Evolutionary conservation across 2,329 filamentous ascomycete species (phyloP), one percentile per base, ranked within the genome.

Genomic region (Emergomyces pasteurianus): DNA sequence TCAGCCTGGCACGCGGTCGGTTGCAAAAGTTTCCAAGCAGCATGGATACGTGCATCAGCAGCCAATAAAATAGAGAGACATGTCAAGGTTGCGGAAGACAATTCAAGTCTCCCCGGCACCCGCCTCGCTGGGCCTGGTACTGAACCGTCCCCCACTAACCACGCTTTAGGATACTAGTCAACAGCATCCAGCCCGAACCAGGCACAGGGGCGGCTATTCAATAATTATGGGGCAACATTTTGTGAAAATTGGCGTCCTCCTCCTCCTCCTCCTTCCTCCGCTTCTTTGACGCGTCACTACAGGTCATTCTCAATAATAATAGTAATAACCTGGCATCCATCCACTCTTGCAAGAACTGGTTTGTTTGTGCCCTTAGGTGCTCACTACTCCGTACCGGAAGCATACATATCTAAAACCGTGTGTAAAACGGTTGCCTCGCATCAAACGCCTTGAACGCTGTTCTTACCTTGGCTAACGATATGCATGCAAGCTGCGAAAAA

Each of bases 121-220:
- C 57, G 57, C 57, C 57, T 58, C 14, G 40, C 28, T 58, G 57
- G 57, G 38, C 43, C 38, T 57, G 54, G 54, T 43, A 46, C 54
- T 18, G 54, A 31, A 50, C 43, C 57, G 26, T 58, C 57, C 57
- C 46, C 12, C 57, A 21, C 43, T 49, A 49, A 38, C 14, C n/a
- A 28, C 18, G 16, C 26, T 16, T 28, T 57, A 18, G 36, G 43
- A 5, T 31, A 28, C 18, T 6, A 31, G 40, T 52, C 28, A 49
- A 28, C 47, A 23, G 10, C 28, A 23, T 10, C 47, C 16, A 16
- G 14, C 47, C 47, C 28, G 26, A 50, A 21, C n/a, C 55, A 46
- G 10, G 38, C 5, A 28, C n/a, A 5, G 40, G 52, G 34, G 12
- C 18, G 12, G 28, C 16, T 34, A n/a, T 14, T 21, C 28, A 12